A percentile compares a stretch with the other conserved stretches of the same genome.
These are phyloP conservation scores for Puccinia hordei DNA, from an alignment of 1,284 basidiomycete genomes.

Conservation along the genomic window DNA sequence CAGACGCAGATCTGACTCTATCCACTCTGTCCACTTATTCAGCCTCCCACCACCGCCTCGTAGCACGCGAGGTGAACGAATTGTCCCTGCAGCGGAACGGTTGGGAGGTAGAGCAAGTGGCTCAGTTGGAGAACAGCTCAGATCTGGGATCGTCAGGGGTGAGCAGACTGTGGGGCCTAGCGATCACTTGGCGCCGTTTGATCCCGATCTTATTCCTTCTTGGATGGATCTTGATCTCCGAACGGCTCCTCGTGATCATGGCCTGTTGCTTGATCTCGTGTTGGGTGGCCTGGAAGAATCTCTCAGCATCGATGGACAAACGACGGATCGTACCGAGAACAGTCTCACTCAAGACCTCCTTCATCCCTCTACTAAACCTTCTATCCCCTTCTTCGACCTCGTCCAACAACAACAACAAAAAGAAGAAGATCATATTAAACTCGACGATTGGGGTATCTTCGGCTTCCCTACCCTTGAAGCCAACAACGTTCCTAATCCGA, in stretches of 20 bases:
- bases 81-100: constrained; percentile 51
- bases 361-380: too few species aligned
- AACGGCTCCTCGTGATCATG: too few species aligned
- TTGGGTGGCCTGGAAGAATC: constrained; percentile 35
- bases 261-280: constrained; percentile 22
- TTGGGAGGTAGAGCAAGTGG: background rate
- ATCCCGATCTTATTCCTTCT: too few species aligned
- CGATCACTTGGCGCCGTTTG: background rate
- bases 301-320: background rate
- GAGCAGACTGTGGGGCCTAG: background rate
- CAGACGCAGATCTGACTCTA: background rate
- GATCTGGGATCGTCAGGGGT: background rate
- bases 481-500: background rate
- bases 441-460: background rate
- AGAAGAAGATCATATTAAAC: background rate
- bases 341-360: too few species aligned
- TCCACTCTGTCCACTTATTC: background rate
- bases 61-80: constrained; percentile 51
- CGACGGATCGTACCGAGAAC: too few species aligned
- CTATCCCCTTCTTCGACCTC: background rate
- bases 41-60: constrained; percentile 43
- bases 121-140: background rate
- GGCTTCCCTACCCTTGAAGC: background rate
- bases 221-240: too few species aligned
- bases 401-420: too few species aligned